These are phyloP conservation scores for Rhizopogon rudus DNA, from an alignment of 768 basidiomycete species.

Conservation along the genomic window DNA sequence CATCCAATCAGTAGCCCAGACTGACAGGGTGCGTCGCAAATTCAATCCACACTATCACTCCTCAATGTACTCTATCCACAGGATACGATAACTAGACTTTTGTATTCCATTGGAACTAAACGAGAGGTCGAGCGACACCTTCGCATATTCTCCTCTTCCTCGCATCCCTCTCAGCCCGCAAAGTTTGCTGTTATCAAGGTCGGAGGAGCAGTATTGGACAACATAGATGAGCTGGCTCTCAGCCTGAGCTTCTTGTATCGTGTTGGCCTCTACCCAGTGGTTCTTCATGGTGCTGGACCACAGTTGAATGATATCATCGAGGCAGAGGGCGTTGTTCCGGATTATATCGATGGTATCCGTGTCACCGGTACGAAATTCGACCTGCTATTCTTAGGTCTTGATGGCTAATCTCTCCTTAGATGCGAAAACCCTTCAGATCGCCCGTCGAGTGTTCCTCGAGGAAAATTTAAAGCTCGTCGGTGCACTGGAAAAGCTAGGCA, in stretches of 20 bases:
- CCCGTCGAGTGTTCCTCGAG: slow-evolving; percentile 94
- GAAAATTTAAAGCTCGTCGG: slow-evolving; percentile 94
- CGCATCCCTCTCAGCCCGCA: slow-evolving; percentile 83
- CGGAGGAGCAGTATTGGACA: slow-evolving; percentile 90
- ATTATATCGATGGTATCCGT: slow-evolving; percentile 96
- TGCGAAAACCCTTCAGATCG: slow-evolving; percentile 89
- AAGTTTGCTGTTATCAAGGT: slow-evolving; percentile 99
- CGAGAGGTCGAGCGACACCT: slow-evolving; percentile 98
- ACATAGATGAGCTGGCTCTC: slow-evolving; percentile 90
- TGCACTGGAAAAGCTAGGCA: slow-evolving; percentile 91
- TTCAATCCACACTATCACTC: not conserved
- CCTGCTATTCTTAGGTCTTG: not conserved
- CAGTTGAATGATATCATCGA: slow-evolving; percentile 95
- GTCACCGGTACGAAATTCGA: slow-evolving; percentile 70
- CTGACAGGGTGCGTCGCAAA: slow-evolving; percentile 59
- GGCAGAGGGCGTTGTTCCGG: slow-evolving; percentile 86
- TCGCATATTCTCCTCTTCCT: slow-evolving; percentile 94
- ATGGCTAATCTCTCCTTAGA: slow-evolving; percentile 39
- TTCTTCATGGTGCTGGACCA: slow-evolving; percentile 95
- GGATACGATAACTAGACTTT: slow-evolving; percentile 96
- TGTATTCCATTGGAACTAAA: slow-evolving; percentile 96
- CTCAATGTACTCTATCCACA: slow-evolving; percentile 22
- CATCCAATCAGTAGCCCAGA: slow-evolving; percentile 64
- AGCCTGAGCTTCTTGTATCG: slow-evolving; percentile 96
- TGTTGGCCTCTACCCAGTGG: slow-evolving; percentile 95